Evolutionary conservation across 2,329 filamentous ascomycete species (phyloP).

Genomic region (Eurotiales sp.): DNA sequence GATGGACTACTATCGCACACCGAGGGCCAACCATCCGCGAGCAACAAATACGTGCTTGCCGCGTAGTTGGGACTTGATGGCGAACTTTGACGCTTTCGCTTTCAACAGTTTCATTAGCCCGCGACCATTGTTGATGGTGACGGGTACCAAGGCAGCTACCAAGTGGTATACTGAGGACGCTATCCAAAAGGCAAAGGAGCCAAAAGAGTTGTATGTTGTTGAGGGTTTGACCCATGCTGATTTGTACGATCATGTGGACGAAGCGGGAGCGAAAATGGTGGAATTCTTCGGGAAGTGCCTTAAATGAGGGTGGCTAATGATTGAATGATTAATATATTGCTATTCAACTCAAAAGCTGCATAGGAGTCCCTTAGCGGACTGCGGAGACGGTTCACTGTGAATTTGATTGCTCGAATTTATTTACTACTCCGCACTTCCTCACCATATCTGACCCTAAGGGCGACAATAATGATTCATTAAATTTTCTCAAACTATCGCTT

Average conservation of each 20-base stretch:
- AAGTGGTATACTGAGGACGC: constrained; percentile 21
- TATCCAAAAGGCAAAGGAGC: constrained; percentile 21
- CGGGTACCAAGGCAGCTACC: constrained; percentile 19
- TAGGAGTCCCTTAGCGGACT: no score
- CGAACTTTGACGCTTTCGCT: constrained; percentile 24
- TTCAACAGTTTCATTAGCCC: constrained; percentile 15
- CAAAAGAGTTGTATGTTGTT: constrained; percentile 8
- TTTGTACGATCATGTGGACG: constrained; percentile 15
- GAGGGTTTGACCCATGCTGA: neutral
- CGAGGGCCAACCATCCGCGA: constrained; percentile 20
- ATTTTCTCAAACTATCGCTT: neutral
- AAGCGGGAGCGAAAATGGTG: constrained; percentile 15
- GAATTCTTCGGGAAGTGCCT: constrained; percentile 18
- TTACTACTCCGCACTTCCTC: no score
- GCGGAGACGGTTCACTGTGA: no score
- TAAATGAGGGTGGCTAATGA: neutral
- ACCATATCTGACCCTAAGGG: no score
- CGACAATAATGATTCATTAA: no score
- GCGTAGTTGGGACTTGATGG: constrained; percentile 23
- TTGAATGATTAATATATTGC: neutral
- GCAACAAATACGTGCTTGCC: constrained; percentile 19
- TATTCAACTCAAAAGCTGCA: no score
- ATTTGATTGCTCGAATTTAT: no score
- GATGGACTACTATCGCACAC: constrained; percentile 22
- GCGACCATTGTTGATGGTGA: neutral